Base-by-base conservation (phyloP, 345 rosid genomes). In the Noccaea caerulescens region DNA sequence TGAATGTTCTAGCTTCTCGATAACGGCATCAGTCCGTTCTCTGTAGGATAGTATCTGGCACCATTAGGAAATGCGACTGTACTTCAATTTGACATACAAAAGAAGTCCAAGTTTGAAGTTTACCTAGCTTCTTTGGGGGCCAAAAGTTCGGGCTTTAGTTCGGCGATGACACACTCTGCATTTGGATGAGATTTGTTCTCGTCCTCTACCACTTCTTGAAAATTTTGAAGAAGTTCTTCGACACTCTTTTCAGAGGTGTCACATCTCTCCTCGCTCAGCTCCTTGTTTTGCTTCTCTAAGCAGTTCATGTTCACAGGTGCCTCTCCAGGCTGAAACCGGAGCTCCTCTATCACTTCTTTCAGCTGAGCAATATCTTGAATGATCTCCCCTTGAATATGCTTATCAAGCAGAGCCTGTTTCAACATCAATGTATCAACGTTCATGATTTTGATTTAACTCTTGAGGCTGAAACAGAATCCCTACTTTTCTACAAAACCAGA, bases 371-470 rank as follows among this genome's bases (percentile, higher is more conserved):
- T 88, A 78, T 80, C 94, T 60, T 73, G 82, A 62, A 58, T 6
- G 11, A 76, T 63, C 62, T 86, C 89, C 49, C 83, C 83, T 69
- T 73, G 83, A 47, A 70, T 23, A 63, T 84, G 80, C 76, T 71
- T 77, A 68, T 82, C 86, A 78, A 76, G 71, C 65, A 71, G 73
- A 44, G 64, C 72, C 74, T 84, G 84, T 79, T 84, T 93, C 80
- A 83, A 69, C 62, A 81, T 68, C 66, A 72, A 79, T 63, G 81
- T 66, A 58, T 88, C 90, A 34, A 88, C 84, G 69, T 76, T 82
- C 30, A 27, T 89, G 73, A 84, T 82, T 79, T 27, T 20, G 23
- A 20, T 20, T 20, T 20, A 20, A 20, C 23, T 20, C 23, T 20
- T 37, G 71, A 59, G 27, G 73, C 79, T 68, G 86, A 82, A 65